phyloP scores from a whole-genome alignment of 1,284 basidiomycete genomes.

The Pterulicium gracile region DNA sequence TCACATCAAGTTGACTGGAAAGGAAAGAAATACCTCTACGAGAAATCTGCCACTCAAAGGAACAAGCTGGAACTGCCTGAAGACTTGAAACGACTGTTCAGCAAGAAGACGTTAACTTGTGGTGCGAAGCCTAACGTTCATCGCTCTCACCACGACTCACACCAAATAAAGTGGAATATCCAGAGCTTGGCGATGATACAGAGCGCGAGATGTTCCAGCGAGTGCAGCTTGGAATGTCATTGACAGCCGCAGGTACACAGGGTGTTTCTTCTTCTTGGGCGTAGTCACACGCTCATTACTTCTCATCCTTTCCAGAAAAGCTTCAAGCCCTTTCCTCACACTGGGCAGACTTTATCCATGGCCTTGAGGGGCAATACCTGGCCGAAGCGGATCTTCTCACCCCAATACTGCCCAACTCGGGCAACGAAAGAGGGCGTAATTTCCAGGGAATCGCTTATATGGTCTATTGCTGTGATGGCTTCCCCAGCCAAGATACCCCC shows the following conservation, averaged over 20 bases:
- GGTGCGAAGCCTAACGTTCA: conserved; percentile 26
- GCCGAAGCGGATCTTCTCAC: conserved; percentile 40
- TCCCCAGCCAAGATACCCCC: conserved; percentile 36
- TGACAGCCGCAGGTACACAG: conserved; percentile 50
- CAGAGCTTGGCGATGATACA: conserved; percentile 29
- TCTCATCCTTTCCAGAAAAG: conserved; percentile 36
- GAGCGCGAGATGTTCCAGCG: conserved; percentile 71
- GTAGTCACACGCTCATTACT: not conserved
- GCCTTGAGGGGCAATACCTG: conserved; percentile 42
- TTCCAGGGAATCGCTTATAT: conserved; percentile 60
- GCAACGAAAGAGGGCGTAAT: conserved; percentile 52
- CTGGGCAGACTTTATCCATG: conserved; percentile 43
- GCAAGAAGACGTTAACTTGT: conserved; percentile 45
- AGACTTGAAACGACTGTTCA: conserved; percentile 36
- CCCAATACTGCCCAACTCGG: conserved; percentile 40
- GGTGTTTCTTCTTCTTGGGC: conserved; percentile 1
- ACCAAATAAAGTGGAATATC: conserved; percentile 41
- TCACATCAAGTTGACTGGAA: not conserved
- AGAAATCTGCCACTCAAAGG: not conserved
- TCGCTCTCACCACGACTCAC: not conserved
- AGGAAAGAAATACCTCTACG: not conserved
- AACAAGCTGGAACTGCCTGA: conserved; percentile 35
- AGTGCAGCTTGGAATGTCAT: conserved; percentile 62
- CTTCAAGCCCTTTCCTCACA: conserved; percentile 58
- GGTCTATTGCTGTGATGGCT: conserved; percentile 49